These are phyloP conservation scores for Microcyclosporella mali DNA, from an alignment of 2,329 filamentous ascomycete genomes.

Conservation along the genomic window DNA sequence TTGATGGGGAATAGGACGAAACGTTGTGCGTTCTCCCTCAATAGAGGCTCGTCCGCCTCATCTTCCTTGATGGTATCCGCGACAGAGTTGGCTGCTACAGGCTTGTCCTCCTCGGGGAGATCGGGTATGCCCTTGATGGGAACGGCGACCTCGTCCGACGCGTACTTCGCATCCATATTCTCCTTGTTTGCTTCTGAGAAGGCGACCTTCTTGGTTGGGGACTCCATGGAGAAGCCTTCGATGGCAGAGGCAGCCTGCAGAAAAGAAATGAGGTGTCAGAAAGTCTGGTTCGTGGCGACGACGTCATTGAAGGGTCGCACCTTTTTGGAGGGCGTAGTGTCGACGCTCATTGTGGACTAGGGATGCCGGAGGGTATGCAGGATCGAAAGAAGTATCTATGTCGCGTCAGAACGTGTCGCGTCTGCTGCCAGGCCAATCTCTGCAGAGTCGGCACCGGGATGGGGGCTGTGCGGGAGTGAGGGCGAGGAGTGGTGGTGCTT, in stretches of 20 bases:
- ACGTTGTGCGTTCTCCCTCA: conserved; percentile 90
- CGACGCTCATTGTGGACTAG: conserved; percentile 47
- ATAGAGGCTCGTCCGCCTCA: conserved; percentile 79
- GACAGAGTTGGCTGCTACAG: conserved; percentile 36
- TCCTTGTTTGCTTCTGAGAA: conserved; percentile 66
- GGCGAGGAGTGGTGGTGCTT: too few species aligned
- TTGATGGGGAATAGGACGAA: conserved; percentile 99
- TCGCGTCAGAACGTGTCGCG: too few species aligned
- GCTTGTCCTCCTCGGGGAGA: conserved; percentile 32
- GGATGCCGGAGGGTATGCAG: too few species aligned
- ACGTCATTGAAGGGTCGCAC: conserved; percentile 45
- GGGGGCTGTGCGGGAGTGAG: too few species aligned
- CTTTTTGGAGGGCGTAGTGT: conserved; percentile 69
- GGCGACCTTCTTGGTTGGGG: conserved; percentile 82
- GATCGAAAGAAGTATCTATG: too few species aligned
- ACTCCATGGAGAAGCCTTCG: conserved; percentile 86
- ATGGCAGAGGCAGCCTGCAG: conserved; percentile 85
- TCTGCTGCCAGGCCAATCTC: too few species aligned
- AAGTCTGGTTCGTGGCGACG: conserved; percentile 31
- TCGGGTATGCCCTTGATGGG: conserved; percentile 48
- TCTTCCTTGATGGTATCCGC: conserved; percentile 53
- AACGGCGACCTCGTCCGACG: conserved; percentile 52
- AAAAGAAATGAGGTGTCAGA: conserved; percentile 33
- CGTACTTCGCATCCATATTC: conserved; percentile 53
- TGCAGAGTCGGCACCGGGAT: too few species aligned